Percentiles rank a stretch among this genome's conserved stretches.
Evolutionary conservation across 805 yeast species (phyloP).

Genomic region (Wickerhamiella azyma): DNA sequence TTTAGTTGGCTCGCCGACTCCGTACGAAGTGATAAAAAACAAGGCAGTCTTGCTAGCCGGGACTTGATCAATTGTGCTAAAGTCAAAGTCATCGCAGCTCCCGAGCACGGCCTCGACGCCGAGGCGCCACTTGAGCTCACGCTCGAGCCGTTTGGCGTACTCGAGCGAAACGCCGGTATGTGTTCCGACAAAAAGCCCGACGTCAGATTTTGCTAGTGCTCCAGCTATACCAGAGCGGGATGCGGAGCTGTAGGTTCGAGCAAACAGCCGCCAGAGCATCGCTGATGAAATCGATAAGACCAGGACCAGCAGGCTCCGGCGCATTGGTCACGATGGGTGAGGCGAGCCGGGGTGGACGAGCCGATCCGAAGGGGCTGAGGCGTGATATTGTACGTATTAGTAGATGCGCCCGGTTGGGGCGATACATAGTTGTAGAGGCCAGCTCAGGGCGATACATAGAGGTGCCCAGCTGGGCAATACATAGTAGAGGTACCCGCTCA

Average conservation of each 20-base stretch:
- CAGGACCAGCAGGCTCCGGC: not conserved
- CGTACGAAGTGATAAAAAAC: constrained; percentile 65
- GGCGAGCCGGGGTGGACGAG: too few species aligned
- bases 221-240: not conserved
- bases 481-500: too few species aligned
- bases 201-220: constrained; percentile 15
- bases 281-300: not conserved
- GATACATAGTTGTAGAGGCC: too few species aligned
- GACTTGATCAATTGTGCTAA: constrained; percentile 46
- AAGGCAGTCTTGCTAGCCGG: constrained; percentile 37
- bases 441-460: too few species aligned
- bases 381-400: too few species aligned
- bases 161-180: constrained; percentile 89
- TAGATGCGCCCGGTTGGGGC: too few species aligned
- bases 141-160: constrained; percentile 62
- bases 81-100: constrained; percentile 61
- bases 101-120: constrained; percentile 53
- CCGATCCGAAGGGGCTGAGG: too few species aligned
- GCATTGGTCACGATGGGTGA: too few species aligned
- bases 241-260: not conserved
- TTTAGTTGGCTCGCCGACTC: constrained; percentile 84
- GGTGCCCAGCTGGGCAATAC: too few species aligned
- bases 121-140: constrained; percentile 61
- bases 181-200: constrained; percentile 60
- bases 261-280: not conserved